These are phyloP conservation scores for Globisporangium splendens DNA, from an alignment of 352 stramenopile species.

Conservation along the genomic window DNA sequence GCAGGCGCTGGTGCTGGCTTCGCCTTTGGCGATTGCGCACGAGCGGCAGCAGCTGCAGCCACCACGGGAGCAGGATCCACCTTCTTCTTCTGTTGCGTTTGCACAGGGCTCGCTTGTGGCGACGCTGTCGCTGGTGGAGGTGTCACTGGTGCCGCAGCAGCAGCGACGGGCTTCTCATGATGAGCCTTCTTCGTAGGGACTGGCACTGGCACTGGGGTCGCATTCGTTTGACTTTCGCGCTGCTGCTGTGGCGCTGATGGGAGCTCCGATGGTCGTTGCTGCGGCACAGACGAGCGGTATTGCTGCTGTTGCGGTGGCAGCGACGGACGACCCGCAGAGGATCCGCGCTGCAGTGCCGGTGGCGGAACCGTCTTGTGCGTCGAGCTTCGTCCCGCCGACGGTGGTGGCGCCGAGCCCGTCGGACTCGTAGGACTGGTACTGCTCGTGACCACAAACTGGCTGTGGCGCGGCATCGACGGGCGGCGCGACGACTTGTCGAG, in stretches of 20 bases:
- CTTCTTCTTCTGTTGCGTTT: neutral
- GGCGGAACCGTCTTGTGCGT: constrained; percentile 17
- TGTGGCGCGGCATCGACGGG: constrained; percentile 43
- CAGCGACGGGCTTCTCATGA: constrained; percentile 5
- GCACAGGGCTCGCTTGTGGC: constrained; percentile 2
- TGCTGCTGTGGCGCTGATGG: constrained; percentile 5
- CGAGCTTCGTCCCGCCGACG: constrained; percentile 4
- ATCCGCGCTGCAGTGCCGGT: constrained; percentile 8
- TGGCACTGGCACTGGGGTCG: constrained; percentile 5
- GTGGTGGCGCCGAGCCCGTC: constrained; percentile 32
- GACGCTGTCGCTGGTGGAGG: neutral
- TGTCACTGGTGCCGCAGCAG: constrained; percentile 2
- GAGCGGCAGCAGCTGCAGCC: neutral
- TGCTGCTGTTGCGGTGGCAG: constrained; percentile 14
- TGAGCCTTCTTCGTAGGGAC: neutral
- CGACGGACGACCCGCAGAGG: constrained; percentile 18
- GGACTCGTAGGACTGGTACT: constrained; percentile 50
- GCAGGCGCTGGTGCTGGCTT: neutral
- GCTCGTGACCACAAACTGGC: constrained; percentile 69
- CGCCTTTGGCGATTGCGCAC: neutral
- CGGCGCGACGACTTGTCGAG: constrained; percentile 26
- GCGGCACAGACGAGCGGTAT: neutral
- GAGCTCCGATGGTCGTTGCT: constrained; percentile 16
- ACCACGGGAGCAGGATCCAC: neutral
- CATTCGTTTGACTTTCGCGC: neutral